Conservation (phyloP, 148 eudicot species). For the Rhododendron henanense region DNA sequence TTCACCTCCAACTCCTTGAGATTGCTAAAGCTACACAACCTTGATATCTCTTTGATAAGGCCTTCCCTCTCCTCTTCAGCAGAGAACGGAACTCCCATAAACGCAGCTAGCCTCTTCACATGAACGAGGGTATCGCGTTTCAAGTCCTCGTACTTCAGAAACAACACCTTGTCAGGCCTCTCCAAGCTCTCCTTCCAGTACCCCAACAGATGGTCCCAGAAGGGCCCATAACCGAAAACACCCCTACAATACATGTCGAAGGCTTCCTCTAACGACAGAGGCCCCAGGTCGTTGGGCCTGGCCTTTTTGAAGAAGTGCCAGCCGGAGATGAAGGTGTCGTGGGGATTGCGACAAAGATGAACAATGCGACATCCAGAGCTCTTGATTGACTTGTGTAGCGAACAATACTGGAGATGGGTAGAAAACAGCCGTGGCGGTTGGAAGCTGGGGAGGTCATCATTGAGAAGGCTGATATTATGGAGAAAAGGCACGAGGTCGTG, state of each 20-base stretch:
- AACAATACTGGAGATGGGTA: not conserved
- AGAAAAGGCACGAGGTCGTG: not conserved
- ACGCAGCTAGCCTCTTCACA: not conserved
- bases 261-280: not conserved
- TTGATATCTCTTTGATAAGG: not conserved
- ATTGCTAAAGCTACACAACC: constrained; percentile 6
- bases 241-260: not conserved
- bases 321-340: not conserved
- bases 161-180: not conserved
- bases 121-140: not conserved
- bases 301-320: not conserved
- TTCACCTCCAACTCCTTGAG: not conserved
- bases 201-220: not conserved
- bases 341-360: not conserved
- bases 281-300: not conserved
- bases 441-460: not conserved
- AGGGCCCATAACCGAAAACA: not conserved
- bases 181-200: constrained; percentile 5
- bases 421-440: not conserved
- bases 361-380: constrained; percentile 1
- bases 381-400: not conserved
- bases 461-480: not conserved
- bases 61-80: constrained; percentile 7
- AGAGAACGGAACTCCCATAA: constrained; percentile 4
- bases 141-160: not conserved